phyloP scores from a whole-genome alignment of 129 eudicot genomes.

The Lactuca saligna region DNA sequence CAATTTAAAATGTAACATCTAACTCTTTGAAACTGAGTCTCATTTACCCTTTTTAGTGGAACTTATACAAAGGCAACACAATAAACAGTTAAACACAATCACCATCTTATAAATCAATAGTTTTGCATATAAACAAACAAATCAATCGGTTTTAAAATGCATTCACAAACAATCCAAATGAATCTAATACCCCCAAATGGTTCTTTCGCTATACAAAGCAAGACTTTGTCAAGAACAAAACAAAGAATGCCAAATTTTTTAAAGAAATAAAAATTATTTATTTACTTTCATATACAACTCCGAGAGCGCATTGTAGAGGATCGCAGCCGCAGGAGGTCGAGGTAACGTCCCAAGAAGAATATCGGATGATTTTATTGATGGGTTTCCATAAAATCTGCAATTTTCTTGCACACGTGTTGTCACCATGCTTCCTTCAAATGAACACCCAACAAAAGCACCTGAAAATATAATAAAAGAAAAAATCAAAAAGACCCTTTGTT shows the following conservation, averaged over 20 bases:
- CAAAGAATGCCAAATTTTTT: slow-evolving; percentile 4
- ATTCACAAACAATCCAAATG: slow-evolving; percentile 14
- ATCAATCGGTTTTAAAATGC: slow-evolving; percentile 24
- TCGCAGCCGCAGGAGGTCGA: slow-evolving; percentile 67
- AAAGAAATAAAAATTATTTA: slow-evolving; percentile 10
- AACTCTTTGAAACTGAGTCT: too few relatives aligned
- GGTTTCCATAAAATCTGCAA: slow-evolving; percentile 56
- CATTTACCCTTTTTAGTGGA: too few relatives aligned
- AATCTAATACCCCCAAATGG: slow-evolving; percentile 13
- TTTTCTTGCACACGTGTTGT: slow-evolving; percentile 54
- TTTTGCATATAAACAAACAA: slow-evolving; percentile 22
- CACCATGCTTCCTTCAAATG: slow-evolving; percentile 58
- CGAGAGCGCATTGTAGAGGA: slow-evolving; percentile 63
- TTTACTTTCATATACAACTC: slow-evolving; percentile 47
- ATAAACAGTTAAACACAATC: not conserved
- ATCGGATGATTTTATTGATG: slow-evolving; percentile 55
- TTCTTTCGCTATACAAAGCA: slow-evolving; percentile 17
- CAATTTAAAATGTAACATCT: too few relatives aligned
- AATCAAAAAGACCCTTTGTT: not conserved
- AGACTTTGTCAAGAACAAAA: slow-evolving; percentile 10
- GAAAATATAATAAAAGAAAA: slow-evolving; percentile 5
- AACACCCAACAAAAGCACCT: slow-evolving; percentile 80
- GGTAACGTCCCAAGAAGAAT: slow-evolving; percentile 67
- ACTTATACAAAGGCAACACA: too few relatives aligned
- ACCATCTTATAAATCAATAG: slow-evolving; percentile 18